A percentile compares a stretch with the other conserved stretches of the same genome.
phyloP scores from a whole-genome alignment of 2,329 filamentous ascomycete species.

The Fusarium tupiense region DNA sequence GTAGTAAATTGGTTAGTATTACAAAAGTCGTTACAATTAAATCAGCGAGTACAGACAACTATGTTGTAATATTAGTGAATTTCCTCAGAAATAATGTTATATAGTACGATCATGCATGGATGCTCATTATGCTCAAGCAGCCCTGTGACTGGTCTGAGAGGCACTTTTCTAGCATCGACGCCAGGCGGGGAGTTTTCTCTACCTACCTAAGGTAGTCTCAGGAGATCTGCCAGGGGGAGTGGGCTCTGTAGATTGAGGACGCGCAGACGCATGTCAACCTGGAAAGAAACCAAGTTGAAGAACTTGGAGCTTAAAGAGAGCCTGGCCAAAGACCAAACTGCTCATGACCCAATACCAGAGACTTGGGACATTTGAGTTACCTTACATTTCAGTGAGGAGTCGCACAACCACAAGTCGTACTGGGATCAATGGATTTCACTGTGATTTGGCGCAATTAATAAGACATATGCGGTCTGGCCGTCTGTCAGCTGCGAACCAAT shows the following conservation, averaged over 20 bases:
- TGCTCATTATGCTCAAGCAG: not conserved
- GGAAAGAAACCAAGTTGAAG: not conserved
- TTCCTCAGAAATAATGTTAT: not conserved
- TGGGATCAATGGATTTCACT: not conserved
- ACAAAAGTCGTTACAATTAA: not conserved
- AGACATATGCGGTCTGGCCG: not conserved
- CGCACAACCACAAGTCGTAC: not conserved
- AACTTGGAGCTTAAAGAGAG: not conserved
- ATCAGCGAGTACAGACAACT: not conserved
- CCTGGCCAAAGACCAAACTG: not conserved
- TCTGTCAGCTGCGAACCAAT: not conserved
- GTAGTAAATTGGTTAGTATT: not conserved
- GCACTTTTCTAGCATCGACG: not conserved
- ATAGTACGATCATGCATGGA: not conserved
- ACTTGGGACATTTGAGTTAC: not conserved
- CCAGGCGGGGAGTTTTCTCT: slow-evolving; percentile 10
- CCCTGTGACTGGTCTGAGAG: slow-evolving; percentile 10
- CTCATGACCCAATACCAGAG: not conserved
- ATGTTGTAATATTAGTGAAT: not conserved
- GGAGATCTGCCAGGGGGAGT: slow-evolving; percentile 34
- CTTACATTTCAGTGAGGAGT: not conserved
- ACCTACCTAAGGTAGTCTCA: not conserved
- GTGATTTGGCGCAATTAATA: not conserved
- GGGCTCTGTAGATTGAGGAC: slow-evolving; percentile 32
- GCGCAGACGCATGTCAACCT: slow-evolving; percentile 27